Base-by-base conservation (phyloP, 1,284 basidiomycete genomes). In the Irpex lacteus region DNA sequence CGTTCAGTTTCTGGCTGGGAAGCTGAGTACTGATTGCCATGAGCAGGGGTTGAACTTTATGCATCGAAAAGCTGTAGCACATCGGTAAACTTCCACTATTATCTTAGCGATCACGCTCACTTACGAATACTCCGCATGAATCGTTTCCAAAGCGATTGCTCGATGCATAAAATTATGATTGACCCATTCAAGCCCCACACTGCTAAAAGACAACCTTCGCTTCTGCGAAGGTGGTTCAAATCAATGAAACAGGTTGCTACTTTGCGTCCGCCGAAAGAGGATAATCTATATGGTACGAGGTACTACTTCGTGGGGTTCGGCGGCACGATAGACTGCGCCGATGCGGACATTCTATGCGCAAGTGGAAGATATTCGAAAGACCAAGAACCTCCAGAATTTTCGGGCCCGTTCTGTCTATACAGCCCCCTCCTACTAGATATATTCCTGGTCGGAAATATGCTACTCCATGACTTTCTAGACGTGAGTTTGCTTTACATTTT, bases 271-370 rank as follows among this genome's bases (percentile, higher is more conserved):
- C n/a, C n/a, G n/a, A n/a, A n/a, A n/a, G n/a, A n/a, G n/a, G n/a
- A n/a, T n/a, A n/a, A n/a, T n/a, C n/a, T n/a, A n/a, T n/a, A n/a
- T n/a, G n/a, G n/a, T n/a, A n/a, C n/a, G 15, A 71, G 67, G 52
- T 79, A 79, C 61, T 76, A 74, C 38, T 70, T 70, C 37, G 68
- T 70, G 8, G 74, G 80, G 55, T 81, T 79, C 13, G 78, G 78
- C 0, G 61, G 76, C 18, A 80, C 73, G 11, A 65, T 69, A 13
- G 61, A 62, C 5, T 71, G 63, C 55, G 21, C 38, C 38, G n/a
- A n/a, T n/a, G n/a, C n/a, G n/a, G n/a, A n/a, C n/a, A n/a, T n/a
- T n/a, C n/a, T n/a, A n/a, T n/a, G n/a, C n/a, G n/a, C n/a, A n/a
- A n/a, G n/a, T n/a, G n/a, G n/a, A n/a, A n/a, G n/a, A 40, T 13